Conservation (phyloP, 768 basidiomycete genomes). For the Boletus pseudo-olivaceus region DNA sequence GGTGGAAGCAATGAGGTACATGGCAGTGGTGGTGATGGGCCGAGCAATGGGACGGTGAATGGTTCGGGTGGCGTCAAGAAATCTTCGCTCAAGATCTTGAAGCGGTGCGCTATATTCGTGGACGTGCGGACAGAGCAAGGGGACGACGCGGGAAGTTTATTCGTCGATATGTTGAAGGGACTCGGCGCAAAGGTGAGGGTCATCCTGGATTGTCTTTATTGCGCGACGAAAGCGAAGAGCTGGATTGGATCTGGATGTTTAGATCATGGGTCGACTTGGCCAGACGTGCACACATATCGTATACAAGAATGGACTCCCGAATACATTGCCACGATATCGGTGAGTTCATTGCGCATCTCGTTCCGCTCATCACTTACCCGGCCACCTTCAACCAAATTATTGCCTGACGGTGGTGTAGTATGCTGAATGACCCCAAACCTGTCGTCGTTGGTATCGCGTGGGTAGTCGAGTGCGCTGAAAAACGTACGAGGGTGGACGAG, state of each 20-base stretch:
- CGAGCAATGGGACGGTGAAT: slow-evolving; percentile 18
- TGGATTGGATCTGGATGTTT: background rate
- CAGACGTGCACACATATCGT: slow-evolving; percentile 81
- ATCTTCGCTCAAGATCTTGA: slow-evolving; percentile 50
- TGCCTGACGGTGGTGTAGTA: slow-evolving; percentile 31
- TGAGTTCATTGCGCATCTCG: slow-evolving; percentile 27
- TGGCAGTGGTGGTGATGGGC: slow-evolving; percentile 19
- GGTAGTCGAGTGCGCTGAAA: slow-evolving; percentile 85
- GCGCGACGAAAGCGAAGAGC: background rate
- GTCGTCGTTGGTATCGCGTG: slow-evolving; percentile 80
- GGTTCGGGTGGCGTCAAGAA: slow-evolving; percentile 27
- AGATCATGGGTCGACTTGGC: slow-evolving; percentile 65
- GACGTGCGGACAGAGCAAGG: slow-evolving; percentile 75
- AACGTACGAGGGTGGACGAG: slow-evolving; percentile 61
- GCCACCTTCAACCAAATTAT: background rate
- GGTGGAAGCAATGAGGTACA: slow-evolving; percentile 16
- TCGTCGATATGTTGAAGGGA: slow-evolving; percentile 76
- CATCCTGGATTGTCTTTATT: background rate
- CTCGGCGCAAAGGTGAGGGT: slow-evolving; percentile 74
- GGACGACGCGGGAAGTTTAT: slow-evolving; percentile 76
- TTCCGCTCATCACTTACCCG: background rate
- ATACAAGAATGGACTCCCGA: slow-evolving; percentile 76
- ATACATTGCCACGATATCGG: slow-evolving; percentile 73
- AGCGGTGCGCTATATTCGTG: slow-evolving; percentile 77
- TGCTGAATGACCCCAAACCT: slow-evolving; percentile 67